Base-by-base conservation (phyloP, 345 rosid species). In the Corymbia maculata region DNA sequence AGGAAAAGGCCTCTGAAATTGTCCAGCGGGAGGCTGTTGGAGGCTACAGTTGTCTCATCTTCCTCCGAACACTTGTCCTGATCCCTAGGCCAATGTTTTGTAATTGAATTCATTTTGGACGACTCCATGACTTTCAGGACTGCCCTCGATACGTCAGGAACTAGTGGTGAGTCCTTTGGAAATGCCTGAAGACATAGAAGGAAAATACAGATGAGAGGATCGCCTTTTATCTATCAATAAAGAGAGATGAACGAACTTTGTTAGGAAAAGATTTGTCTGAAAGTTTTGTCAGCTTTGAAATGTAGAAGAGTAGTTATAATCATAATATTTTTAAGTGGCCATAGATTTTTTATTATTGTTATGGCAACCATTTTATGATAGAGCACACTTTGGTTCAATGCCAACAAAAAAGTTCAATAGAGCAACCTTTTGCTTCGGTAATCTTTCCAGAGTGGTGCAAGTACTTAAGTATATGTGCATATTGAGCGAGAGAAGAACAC, bases 71-170 rank as follows among this genome's bases (percentile, higher is more conserved):
- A 87, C 44, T 70, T 32, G 36, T 64, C 2, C 26, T 4, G 24
- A 52, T n/a, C 85, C 21, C 87, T 28, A n/a, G 89, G 87, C 87
- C 89, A 90, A 2, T 4, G 6, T 15, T 50, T 75, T 26, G 49
- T 88, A 42, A 90, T 89, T 7, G 9, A 13, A 30, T 16, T 59
- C 90, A 87, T 79, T 6, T 17, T 52, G 52, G 14, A 3, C 13
- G 44, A 26, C 86, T 90, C 90, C 32, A 52, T 88, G 44, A 87
- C 85, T 12, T 51, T 26, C 84, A 90, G 86, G 28, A 88, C 59
- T 44, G 89, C 90, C 87, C 88, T 53, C 9, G 91, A 90, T 55
- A 88, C 70, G 17, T 87, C 80, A 49, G 90, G 85, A 30, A 88
- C 88, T 26, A 88, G 85, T 52, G 86, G 86, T 6, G 92, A 90